phyloP scores from a whole-genome alignment of 2,329 filamentous ascomycete genomes.

The Tolypocladium sp. region DNA sequence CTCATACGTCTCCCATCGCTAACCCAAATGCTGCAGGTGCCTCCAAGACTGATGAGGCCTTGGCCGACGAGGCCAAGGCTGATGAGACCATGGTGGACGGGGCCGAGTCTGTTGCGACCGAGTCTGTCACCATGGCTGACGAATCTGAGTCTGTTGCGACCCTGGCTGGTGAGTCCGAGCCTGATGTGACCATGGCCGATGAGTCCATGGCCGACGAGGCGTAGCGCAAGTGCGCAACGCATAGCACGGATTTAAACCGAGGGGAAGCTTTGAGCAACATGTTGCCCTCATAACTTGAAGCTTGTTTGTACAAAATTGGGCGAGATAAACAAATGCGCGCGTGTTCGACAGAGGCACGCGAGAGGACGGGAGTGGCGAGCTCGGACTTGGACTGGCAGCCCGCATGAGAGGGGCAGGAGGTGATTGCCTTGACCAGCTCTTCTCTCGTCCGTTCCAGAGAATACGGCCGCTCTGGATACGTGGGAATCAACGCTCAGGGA shows the following conservation, averaged over 20 bases:
- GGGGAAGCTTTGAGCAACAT: background rate
- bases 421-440: background rate
- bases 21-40: conserved; percentile 13
- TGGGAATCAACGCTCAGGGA: background rate
- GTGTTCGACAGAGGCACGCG: background rate
- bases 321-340: background rate
- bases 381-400: background rate
- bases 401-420: background rate
- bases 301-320: background rate
- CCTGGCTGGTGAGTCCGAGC: background rate
- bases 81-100: background rate
- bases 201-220: background rate
- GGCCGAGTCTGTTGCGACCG: background rate
- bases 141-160: background rate
- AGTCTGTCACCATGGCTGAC: background rate
- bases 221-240: background rate
- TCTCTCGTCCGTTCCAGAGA: background rate
- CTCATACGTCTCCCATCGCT: conserved; percentile 1
- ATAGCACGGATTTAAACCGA: background rate
- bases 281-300: background rate
- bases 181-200: background rate
- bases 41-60: conserved; percentile 9
- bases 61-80: background rate
- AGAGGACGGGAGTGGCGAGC: background rate
- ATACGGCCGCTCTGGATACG: background rate